phyloP scores from a whole-genome alignment of 768 basidiomycete species.

The Fomitopsis pulvina region DNA sequence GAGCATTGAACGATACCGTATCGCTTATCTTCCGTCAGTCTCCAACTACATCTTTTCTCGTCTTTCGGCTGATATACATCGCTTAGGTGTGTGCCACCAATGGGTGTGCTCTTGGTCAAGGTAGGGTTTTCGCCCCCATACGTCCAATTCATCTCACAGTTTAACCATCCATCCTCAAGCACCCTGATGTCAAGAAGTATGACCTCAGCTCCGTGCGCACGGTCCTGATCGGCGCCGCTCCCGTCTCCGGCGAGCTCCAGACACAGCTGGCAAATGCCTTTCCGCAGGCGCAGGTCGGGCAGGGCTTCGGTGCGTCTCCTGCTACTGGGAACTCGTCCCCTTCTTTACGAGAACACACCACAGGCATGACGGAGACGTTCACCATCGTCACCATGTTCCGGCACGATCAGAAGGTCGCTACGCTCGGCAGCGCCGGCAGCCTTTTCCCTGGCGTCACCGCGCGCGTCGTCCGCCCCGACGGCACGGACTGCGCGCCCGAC shows the following conservation, averaged over 20 bases:
- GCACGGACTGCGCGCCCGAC: slow-evolving; percentile 42
- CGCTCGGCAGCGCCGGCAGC: slow-evolving; percentile 41
- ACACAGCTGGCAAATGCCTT: slow-evolving; percentile 40
- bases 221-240: slow-evolving; percentile 25
- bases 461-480: slow-evolving; percentile 50
- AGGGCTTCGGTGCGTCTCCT: slow-evolving; percentile 43
- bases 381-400: slow-evolving; percentile 46
- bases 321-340: not conserved
- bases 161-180: slow-evolving; percentile 24
- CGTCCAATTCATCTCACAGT: not conserved
- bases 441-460: slow-evolving; percentile 49
- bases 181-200: slow-evolving; percentile 44
- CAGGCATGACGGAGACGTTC: slow-evolving; percentile 63
- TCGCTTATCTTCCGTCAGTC: slow-evolving; percentile 35
- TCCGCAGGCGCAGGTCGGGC: slow-evolving; percentile 47
- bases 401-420: slow-evolving; percentile 39
- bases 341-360: no score
- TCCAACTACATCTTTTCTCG: not conserved
- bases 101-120: slow-evolving; percentile 46
- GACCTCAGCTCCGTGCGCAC: slow-evolving; percentile 26
- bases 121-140: not conserved
- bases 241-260: slow-evolving; percentile 23
- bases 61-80: not conserved
- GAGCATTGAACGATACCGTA: slow-evolving; percentile 28
- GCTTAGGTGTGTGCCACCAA: slow-evolving; percentile 50